Evolutionary conservation across 1,284 basidiomycete genomes (phyloP).

Genomic region (Lentinula novae-zelandiae): DNA sequence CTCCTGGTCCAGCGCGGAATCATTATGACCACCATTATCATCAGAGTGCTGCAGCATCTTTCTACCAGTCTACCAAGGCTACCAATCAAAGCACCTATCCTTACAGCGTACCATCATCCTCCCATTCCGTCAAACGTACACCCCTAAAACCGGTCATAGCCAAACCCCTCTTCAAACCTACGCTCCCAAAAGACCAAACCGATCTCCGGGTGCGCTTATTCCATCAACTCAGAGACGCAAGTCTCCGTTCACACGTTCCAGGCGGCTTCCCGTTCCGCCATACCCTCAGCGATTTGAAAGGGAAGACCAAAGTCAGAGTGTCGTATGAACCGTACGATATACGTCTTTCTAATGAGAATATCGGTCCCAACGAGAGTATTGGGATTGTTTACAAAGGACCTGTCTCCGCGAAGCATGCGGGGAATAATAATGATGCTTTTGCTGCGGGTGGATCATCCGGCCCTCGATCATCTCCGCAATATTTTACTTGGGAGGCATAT

Average conservation of each 20-base stretch:
- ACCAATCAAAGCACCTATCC: not conserved
- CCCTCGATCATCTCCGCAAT: not conserved
- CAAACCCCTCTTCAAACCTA: not conserved
- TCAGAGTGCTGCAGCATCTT: not conserved
- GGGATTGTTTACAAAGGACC: constrained; percentile 4
- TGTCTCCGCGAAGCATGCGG: not conserved
- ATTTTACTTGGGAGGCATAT: constrained; percentile 5
- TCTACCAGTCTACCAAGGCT: not conserved
- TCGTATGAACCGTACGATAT: constrained; percentile 8
- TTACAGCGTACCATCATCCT: not conserved
- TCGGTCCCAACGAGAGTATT: not conserved
- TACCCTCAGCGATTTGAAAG: constrained; percentile 16
- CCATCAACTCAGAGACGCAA: constrained; percentile 23
- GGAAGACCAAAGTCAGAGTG: constrained; percentile 10
- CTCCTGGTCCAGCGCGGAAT: not conserved
- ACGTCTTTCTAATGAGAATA: not conserved
- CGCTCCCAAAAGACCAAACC: constrained; percentile 12
- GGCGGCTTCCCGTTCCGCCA: constrained; percentile 31
- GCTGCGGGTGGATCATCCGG: not conserved
- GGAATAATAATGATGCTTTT: not conserved
- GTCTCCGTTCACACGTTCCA: constrained; percentile 23
- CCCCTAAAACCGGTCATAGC: not conserved
- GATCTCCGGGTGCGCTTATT: constrained; percentile 25
- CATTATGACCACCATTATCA: not conserved
- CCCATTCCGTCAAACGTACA: not conserved